Conservation (phyloP, 495 filamentous ascomycete species). For the Neurospora cerealis region DNA sequence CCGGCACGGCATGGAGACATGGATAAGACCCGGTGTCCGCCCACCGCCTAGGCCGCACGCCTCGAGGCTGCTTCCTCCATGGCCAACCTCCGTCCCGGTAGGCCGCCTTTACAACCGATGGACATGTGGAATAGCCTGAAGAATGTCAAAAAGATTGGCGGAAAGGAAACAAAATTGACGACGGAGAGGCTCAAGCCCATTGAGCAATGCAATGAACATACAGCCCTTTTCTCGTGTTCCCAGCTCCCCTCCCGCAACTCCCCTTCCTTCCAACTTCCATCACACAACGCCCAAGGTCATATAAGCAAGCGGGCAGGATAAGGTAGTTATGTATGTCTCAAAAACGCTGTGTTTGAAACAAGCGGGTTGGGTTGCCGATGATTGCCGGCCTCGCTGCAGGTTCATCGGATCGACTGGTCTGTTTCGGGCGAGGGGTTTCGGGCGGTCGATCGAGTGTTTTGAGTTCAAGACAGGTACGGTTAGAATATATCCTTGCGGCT, state of each 20-base stretch:
- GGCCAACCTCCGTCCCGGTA: not conserved
- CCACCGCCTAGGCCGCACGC: not conserved
- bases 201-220: not conserved
- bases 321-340: not conserved
- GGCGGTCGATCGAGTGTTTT: not conserved
- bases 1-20: not conserved
- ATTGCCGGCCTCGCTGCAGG: constrained; percentile 1
- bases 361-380: not conserved
- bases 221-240: not conserved
- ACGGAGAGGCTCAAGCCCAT: not conserved
- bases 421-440: not conserved
- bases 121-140: not conserved
- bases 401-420: constrained; percentile 5
- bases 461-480: not conserved
- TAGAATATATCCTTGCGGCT: not conserved
- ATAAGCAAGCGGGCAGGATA: too few relatives aligned
- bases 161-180: not conserved
- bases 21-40: not conserved
- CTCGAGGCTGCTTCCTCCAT: not conserved
- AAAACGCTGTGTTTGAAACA: not conserved
- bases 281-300: not conserved
- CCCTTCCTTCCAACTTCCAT: not conserved
- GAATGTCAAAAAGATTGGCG: not conserved
- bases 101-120: not conserved
- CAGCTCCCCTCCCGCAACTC: too few relatives aligned